Conservation (phyloP, 225 moss, liverwort and hornwort genomes). For the Bryum argenteum region DNA sequence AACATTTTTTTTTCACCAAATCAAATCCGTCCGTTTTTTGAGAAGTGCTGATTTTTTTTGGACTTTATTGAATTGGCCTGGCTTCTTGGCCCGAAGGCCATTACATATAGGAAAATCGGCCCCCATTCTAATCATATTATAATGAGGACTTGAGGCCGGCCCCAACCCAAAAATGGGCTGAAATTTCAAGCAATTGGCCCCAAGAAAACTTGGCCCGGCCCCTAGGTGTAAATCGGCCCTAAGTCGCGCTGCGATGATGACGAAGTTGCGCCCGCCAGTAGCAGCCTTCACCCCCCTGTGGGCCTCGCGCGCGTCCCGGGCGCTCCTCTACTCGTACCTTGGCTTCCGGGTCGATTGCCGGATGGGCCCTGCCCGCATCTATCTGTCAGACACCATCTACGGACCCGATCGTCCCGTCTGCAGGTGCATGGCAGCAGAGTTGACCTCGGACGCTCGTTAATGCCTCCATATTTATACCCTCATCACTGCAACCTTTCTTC, state of each 20-base stretch:
- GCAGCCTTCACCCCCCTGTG: background rate
- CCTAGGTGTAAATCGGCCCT: too few species aligned
- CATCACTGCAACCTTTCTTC: background rate
- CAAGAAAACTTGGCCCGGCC: too few species aligned
- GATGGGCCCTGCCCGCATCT: background rate
- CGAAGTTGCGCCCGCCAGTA: background rate
- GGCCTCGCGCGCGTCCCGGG: background rate
- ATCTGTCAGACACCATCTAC: constrained; percentile 32
- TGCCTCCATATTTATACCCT: constrained; percentile 22
- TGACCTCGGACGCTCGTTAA: constrained; percentile 16
- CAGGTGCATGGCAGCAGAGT: constrained; percentile 33
- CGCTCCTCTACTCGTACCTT: background rate
- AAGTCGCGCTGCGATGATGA: background rate
- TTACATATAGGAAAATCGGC: too few species aligned
- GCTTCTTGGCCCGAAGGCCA: too few species aligned
- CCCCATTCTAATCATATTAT: too few species aligned
- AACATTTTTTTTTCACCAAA: too few species aligned
- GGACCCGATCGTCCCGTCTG: constrained; percentile 24
- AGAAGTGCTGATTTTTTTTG: too few species aligned
- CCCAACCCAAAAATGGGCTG: too few species aligned
- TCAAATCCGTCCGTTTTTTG: too few species aligned
- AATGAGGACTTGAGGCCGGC: too few species aligned
- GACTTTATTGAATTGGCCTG: too few species aligned
- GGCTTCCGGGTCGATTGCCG: background rate
- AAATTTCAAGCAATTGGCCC: too few species aligned